Conservation (phyloP, 2,329 filamentous ascomycete species). For the Lachnellula occidentalis region DNA sequence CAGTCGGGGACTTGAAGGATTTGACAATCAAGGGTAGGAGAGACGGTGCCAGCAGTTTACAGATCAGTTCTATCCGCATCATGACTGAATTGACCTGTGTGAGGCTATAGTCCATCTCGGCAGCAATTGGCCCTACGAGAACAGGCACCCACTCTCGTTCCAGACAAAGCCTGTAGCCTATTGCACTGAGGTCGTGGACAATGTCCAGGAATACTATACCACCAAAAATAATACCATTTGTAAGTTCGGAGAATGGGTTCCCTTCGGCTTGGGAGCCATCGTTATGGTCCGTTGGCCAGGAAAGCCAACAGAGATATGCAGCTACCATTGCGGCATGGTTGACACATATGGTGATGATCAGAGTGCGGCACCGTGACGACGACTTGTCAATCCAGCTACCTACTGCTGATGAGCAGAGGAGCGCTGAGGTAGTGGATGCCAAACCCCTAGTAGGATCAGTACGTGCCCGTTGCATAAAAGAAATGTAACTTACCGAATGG, state of each 20-base stretch:
- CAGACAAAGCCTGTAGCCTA: slow-evolving; percentile 37
- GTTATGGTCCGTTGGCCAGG: slow-evolving; percentile 32
- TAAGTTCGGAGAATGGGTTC: slow-evolving; percentile 4
- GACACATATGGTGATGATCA: slow-evolving; percentile 33
- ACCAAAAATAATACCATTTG: slow-evolving; percentile 24
- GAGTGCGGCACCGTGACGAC: slow-evolving; percentile 32
- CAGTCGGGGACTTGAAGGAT: slow-evolving; percentile 37
- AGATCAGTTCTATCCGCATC: slow-evolving; percentile 48
- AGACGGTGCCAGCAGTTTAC: slow-evolving; percentile 45
- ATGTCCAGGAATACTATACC: slow-evolving; percentile 34
- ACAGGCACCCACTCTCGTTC: slow-evolving; percentile 38
- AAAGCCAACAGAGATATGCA: slow-evolving; percentile 30
- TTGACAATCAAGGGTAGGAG: slow-evolving; percentile 42
- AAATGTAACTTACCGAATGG: slow-evolving; percentile 29
- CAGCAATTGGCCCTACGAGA: slow-evolving; percentile 25
- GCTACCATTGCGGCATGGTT: slow-evolving; percentile 35
- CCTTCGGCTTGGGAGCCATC: not conserved
- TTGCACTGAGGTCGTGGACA: slow-evolving; percentile 35
- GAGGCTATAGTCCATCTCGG: slow-evolving; percentile 29
- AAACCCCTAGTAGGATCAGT: slow-evolving; percentile 21
- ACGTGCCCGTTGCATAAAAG: slow-evolving; percentile 6
- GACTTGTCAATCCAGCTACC: slow-evolving; percentile 37
- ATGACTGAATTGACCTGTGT: slow-evolving; percentile 43
- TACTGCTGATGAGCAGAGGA: slow-evolving; percentile 35
- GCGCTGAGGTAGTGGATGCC: slow-evolving; percentile 30